phyloP scores from a whole-genome alignment of 2,329 filamentous ascomycete species.

The Phaeosphaeria sp. region DNA sequence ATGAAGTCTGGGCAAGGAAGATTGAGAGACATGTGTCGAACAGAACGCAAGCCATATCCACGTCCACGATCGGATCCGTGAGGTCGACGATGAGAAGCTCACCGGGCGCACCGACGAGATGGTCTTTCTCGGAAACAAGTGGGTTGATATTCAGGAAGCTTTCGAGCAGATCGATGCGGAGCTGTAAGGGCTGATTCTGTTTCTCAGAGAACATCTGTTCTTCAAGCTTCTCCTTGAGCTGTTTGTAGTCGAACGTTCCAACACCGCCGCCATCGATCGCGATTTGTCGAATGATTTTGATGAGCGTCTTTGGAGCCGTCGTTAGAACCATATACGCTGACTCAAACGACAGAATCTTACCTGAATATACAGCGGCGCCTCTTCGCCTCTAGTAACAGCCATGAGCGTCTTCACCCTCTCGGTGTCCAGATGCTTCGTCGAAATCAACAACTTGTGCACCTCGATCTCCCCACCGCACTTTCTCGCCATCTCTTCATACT shows the following conservation, averaged over 20 bases:
- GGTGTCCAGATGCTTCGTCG: slow-evolving; percentile 18
- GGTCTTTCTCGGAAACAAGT: background rate
- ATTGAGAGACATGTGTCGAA: slow-evolving; percentile 75
- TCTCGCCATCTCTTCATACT: slow-evolving; percentile 14
- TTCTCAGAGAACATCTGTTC: slow-evolving; percentile 3
- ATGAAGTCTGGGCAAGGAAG: slow-evolving; percentile 58
- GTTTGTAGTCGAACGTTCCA: slow-evolving; percentile 11
- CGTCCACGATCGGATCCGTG: slow-evolving; percentile 72
- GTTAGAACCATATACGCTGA: background rate
- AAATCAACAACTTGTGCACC: slow-evolving; percentile 14
- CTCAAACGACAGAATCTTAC: slow-evolving; percentile 7
- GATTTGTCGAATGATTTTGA: slow-evolving; percentile 22
- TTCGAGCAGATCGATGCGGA: slow-evolving; percentile 21
- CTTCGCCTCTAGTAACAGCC: slow-evolving; percentile 16
- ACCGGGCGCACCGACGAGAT: slow-evolving; percentile 47
- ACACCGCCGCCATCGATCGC: slow-evolving; percentile 8
- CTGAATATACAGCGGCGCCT: slow-evolving; percentile 25
- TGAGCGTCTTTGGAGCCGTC: background rate
- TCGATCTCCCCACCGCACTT: slow-evolving; percentile 5
- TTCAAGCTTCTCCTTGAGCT: slow-evolving; percentile 9
- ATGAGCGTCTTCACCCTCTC: slow-evolving; percentile 23
- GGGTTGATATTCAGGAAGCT: slow-evolving; percentile 7
- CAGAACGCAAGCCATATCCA: slow-evolving; percentile 70
- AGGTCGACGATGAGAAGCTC: slow-evolving; percentile 72
- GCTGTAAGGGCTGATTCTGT: slow-evolving; percentile 13